Conservation (phyloP, 1,284 basidiomycete genomes). For the Apiotrichum veenhuisii region DNA sequence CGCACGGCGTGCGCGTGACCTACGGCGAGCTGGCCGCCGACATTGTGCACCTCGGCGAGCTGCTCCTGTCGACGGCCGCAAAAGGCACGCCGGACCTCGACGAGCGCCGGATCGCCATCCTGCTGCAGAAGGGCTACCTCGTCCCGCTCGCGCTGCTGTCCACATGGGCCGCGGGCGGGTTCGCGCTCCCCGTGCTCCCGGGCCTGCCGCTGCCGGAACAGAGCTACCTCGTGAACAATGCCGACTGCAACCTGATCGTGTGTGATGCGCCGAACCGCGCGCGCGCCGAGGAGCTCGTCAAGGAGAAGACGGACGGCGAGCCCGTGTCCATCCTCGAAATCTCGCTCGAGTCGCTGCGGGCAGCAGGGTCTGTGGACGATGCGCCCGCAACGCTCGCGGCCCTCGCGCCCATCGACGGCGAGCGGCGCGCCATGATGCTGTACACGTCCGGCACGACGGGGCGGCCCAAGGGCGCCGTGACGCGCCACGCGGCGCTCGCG, state of each 20-base stretch:
- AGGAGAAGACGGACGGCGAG: slow-evolving; percentile 14
- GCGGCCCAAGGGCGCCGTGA: slow-evolving; percentile 43
- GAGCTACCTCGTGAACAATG: slow-evolving; percentile 36
- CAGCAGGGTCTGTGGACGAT: neutral
- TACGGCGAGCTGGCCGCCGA: slow-evolving; percentile 25
- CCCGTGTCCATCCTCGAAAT: slow-evolving; percentile 11
- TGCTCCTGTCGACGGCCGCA: neutral
- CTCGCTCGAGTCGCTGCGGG: slow-evolving; percentile 4
- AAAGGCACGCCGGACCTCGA: neutral
- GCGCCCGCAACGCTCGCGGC: neutral
- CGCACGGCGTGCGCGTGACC: slow-evolving; percentile 8
- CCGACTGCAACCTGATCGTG: slow-evolving; percentile 30
- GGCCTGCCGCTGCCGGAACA: slow-evolving; percentile 40
- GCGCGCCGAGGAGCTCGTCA: slow-evolving; percentile 30
- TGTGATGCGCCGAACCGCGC: slow-evolving; percentile 24
- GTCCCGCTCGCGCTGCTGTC: slow-evolving; percentile 27
- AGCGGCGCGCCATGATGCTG: slow-evolving; percentile 42
- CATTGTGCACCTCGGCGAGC: slow-evolving; percentile 14
- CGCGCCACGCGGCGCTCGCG: slow-evolving; percentile 37
- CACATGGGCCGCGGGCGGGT: slow-evolving; percentile 34
- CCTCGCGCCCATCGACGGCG: slow-evolving; percentile 20
- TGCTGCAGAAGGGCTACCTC: slow-evolving; percentile 33
- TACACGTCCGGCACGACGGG: slow-evolving; percentile 46
- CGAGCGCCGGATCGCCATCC: slow-evolving; percentile 26
- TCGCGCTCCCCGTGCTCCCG: slow-evolving; percentile 39